Evolutionary conservation across 2,329 filamentous ascomycete species (phyloP).

Genomic region (Elsinoe batatas): DNA sequence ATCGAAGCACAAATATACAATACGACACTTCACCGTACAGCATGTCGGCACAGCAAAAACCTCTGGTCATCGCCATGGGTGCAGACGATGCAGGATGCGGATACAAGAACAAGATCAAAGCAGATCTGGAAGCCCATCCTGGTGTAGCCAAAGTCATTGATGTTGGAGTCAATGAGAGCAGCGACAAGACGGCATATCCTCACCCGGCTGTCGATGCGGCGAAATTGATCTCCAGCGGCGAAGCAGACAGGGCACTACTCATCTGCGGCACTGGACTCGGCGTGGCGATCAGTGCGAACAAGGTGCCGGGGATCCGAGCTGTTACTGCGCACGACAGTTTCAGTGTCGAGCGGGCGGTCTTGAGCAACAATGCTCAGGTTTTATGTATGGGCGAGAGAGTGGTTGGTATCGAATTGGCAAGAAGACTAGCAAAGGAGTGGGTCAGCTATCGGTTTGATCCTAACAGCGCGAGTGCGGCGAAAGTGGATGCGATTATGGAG

Average conservation of each 20-base stretch:
- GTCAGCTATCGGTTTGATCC: constrained; percentile 72
- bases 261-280: constrained; percentile 83
- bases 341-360: constrained; percentile 66
- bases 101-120: constrained; percentile 72
- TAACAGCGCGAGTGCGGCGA: constrained; percentile 49
- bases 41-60: constrained; percentile 13
- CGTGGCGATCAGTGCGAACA: constrained; percentile 83
- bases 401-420: constrained; percentile 68
- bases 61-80: constrained; percentile 52
- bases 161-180: constrained; percentile 56
- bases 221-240: constrained; percentile 50
- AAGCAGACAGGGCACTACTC: constrained; percentile 66
- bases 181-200: constrained; percentile 74
- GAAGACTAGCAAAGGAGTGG: constrained; percentile 71
- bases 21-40: background rate
- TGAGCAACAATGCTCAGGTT: constrained; percentile 81
- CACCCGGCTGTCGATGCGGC: constrained; percentile 67
- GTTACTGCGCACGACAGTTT: constrained; percentile 84
- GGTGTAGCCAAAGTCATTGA: constrained; percentile 61
- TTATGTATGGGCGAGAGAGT: constrained; percentile 80
- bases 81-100: constrained; percentile 62
- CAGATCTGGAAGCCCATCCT: constrained; percentile 56
- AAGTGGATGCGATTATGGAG: constrained; percentile 43
- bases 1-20: background rate
- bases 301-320: constrained; percentile 73